Base-by-base conservation (phyloP, 2,329 filamentous ascomycete genomes). In the Colletotrichum sp. region DNA sequence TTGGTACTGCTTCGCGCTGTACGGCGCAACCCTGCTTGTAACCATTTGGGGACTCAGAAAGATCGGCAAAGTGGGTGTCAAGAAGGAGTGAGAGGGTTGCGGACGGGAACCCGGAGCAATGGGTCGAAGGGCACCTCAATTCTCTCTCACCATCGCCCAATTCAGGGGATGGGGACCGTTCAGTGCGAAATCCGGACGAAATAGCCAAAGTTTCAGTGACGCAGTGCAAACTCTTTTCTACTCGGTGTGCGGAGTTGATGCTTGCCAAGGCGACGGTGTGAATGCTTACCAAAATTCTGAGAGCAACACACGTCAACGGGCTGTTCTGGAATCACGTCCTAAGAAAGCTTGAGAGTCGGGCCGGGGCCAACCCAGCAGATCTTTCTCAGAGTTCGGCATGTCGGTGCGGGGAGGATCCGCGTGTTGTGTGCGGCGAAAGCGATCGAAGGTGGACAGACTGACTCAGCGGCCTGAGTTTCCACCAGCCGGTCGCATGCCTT, bases 1-100 rank as follows among this genome's bases (percentile, higher is more conserved):
- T 72, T 91, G 90, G 90, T 85, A 86, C 0, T 87, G 87, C 30
- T 90, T 90, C 82, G 88, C 83, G 4, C 77, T 81, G n/a, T 79
- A 80, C 2, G 82, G 83, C 12, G 49, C 66, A 57, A 75, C 73
- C 9, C 57, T 68, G 49, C 85, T 86, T 65, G 79, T 88, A 3
- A 77, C 86, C 24, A 83, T 85, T 18, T 83, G 86, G 71, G 89
- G 89, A 0, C 77, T 91, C 28, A 83, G 85, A 62, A 86, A 85
- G 62, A 85, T 85, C 8, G 89, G 89, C 2, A 87, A 84, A 30
- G 85, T 91, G 49, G 90, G 89, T 0, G 81, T 89, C 77, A 90
- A 90, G 78, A 81, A 83, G 21, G 82, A 83, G 36, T 84, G 76
- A 79, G 65, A 68, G 55, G 26, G 62, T 44, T 30, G 39, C 26